Evolutionary conservation across 768 basidiomycete genomes (phyloP).

Genomic region (Xerocomus potaroensis): DNA sequence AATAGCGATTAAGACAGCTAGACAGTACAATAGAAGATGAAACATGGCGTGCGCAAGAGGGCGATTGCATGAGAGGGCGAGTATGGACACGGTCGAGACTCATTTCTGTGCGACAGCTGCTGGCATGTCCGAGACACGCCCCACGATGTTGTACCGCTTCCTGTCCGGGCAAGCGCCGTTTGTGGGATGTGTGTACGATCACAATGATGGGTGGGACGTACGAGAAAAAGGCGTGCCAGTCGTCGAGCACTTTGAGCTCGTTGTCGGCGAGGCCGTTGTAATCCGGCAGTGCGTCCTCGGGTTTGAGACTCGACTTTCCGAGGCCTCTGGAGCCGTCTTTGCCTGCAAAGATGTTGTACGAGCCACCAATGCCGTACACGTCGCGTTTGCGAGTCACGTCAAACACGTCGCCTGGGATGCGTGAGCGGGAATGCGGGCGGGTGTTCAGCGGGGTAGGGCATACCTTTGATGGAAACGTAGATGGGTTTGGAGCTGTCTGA

Average conservation of each 20-base stretch:
- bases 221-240: constrained; percentile 88
- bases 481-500: constrained; percentile 62
- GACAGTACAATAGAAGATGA: neutral
- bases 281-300: constrained; percentile 83
- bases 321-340: constrained; percentile 90
- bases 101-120: constrained; percentile 24
- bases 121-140: constrained; percentile 60
- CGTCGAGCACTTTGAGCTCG: constrained; percentile 76
- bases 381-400: constrained; percentile 84
- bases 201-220: constrained; percentile 41
- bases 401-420: constrained; percentile 69
- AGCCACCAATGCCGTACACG: constrained; percentile 80
- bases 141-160: constrained; percentile 87
- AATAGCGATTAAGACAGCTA: neutral
- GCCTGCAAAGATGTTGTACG: constrained; percentile 86
- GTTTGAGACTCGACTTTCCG: constrained; percentile 83
- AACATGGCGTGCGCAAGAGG: neutral
- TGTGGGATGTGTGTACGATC: too few relatives aligned
- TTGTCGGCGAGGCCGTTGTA: constrained; percentile 70
- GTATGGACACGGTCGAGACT: neutral
- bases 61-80: neutral
- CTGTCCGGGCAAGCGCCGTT: too few relatives aligned
- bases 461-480: constrained; percentile 92
- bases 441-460: constrained; percentile 37
- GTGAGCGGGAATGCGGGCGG: constrained; percentile 1